Conservation (phyloP, 129 eudicot genomes). For the Sambucus nigra region DNA sequence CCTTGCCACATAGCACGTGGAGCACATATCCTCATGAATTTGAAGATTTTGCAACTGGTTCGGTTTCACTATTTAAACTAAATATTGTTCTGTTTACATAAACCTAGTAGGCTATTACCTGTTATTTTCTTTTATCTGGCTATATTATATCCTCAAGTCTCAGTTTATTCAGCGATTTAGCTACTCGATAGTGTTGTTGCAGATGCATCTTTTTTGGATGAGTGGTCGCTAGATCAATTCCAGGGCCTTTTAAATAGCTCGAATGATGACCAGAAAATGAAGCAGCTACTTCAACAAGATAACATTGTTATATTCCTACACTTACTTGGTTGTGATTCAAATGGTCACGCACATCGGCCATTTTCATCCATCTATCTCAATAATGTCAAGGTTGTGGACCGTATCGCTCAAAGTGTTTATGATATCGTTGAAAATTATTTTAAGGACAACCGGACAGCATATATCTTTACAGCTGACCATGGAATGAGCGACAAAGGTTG, state of each 20-base stretch:
- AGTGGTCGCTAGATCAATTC: slow-evolving; percentile 97
- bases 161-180: slow-evolving; percentile 6
- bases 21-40: slow-evolving; percentile 87
- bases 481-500: slow-evolving; percentile 99
- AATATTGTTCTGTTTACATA: background rate
- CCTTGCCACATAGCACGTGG: slow-evolving; percentile 90
- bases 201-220: slow-evolving; percentile 99
- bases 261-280: slow-evolving; percentile 49
- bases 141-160: background rate
- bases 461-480: slow-evolving; percentile 96
- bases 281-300: slow-evolving; percentile 64
- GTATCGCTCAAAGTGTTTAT: slow-evolving; percentile 85
- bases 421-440: slow-evolving; percentile 72
- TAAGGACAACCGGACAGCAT: slow-evolving; percentile 81
- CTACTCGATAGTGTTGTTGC: slow-evolving; percentile 24
- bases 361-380: slow-evolving; percentile 89
- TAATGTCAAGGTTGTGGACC: slow-evolving; percentile 92
- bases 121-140: background rate
- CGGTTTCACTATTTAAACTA: slow-evolving; percentile 5
- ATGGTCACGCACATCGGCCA: slow-evolving; percentile 99
- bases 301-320: slow-evolving; percentile 79
- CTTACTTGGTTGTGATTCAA: slow-evolving; percentile 97
- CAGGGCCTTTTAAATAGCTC: slow-evolving; percentile 79
- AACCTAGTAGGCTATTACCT: background rate
- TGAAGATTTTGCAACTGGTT: slow-evolving; percentile 99